These are phyloP conservation scores for Chytridium lagenaria DNA, from an alignment of 371 early-diverging fungal genomes.

Conservation along the genomic window DNA sequence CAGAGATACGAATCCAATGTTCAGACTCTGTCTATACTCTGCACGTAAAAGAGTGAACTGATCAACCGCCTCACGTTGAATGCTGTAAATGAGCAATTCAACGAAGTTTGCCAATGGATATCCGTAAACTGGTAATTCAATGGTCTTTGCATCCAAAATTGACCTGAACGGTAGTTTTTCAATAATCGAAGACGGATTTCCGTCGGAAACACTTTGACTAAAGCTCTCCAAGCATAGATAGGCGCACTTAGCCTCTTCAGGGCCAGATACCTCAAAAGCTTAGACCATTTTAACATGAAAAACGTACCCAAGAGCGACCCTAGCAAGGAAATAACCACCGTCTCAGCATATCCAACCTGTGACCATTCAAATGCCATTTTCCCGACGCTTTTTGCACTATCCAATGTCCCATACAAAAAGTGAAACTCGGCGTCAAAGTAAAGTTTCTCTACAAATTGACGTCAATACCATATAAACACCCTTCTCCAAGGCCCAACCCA, in stretches of 20 bases:
- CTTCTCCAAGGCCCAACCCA: background rate
- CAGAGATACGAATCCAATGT: constrained; percentile 42
- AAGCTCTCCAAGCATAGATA: constrained; percentile 60
- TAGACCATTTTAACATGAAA: constrained; percentile 70
- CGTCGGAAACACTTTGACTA: constrained; percentile 42
- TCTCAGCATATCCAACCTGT: constrained; percentile 56
- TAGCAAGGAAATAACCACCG: constrained; percentile 77
- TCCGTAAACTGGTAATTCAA: constrained; percentile 47
- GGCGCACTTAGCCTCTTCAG: background rate
- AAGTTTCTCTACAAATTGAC: constrained; percentile 34
- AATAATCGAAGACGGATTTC: constrained; percentile 9
- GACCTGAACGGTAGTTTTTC: constrained; percentile 20
- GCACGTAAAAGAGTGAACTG: constrained; percentile 62
- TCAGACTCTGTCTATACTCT: constrained; percentile 66
- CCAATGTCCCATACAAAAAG: constrained; percentile 54
- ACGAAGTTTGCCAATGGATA: constrained; percentile 74
- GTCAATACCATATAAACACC: constrained; percentile 30
- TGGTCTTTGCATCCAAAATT: constrained; percentile 24
- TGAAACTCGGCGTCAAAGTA: constrained; percentile 56
- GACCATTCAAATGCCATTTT: constrained; percentile 78
- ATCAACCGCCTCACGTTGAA: constrained; percentile 70
- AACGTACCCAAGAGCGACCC: constrained; percentile 77
- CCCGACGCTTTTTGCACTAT: constrained; percentile 78
- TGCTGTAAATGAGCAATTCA: constrained; percentile 69
- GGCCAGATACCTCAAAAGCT: constrained; percentile 34